Percentiles rank a stretch among this genome's conserved stretches.
Conservation (phyloP, 2,329 filamentous ascomycete species). For the Fusarium liriodendri region DNA sequence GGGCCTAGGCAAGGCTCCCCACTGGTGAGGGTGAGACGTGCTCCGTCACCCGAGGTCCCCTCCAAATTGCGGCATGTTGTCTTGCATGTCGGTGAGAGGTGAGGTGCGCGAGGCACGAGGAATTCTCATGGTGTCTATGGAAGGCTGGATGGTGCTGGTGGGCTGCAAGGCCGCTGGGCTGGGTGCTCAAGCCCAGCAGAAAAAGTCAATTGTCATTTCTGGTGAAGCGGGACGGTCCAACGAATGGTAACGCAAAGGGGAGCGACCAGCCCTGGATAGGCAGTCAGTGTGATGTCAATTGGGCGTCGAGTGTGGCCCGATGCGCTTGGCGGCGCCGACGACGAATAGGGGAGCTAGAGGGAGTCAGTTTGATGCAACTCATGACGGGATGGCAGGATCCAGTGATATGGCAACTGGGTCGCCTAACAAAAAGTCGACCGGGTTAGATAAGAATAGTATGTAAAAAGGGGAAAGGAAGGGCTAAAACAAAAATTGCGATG, state of each 20-base stretch:
- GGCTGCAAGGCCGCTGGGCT: neutral
- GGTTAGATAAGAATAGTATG: constrained; percentile 7
- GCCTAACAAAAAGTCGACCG: neutral
- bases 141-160: neutral
- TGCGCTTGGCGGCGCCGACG: constrained; percentile 25
- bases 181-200: constrained; percentile 6
- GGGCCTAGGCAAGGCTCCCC: constrained; percentile 15
- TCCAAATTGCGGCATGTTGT: constrained; percentile 19
- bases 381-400: constrained; percentile 19
- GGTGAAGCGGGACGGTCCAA: constrained; percentile 24
- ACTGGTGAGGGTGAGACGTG: constrained; percentile 18
- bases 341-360: constrained; percentile 35
- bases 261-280: constrained; percentile 10
- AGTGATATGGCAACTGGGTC: constrained; percentile 12
- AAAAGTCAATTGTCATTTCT: constrained; percentile 21
- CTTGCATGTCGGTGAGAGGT: constrained; percentile 23
- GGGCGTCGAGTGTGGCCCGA: constrained; percentile 29
- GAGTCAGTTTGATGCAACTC: constrained; percentile 21
- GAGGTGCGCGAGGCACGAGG: constrained; percentile 21
- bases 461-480: constrained; percentile 3
- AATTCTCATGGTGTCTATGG: constrained; percentile 1
- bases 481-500: constrained; percentile 12
- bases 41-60: constrained; percentile 10
- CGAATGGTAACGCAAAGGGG: constrained; percentile 23
- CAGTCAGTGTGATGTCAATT: constrained; percentile 42